Percentiles rank a stretch among this genome's conserved stretches.
Evolutionary conservation across 2,329 filamentous ascomycete genomes (phyloP).

Genomic region (Hypomyces rosellus): DNA sequence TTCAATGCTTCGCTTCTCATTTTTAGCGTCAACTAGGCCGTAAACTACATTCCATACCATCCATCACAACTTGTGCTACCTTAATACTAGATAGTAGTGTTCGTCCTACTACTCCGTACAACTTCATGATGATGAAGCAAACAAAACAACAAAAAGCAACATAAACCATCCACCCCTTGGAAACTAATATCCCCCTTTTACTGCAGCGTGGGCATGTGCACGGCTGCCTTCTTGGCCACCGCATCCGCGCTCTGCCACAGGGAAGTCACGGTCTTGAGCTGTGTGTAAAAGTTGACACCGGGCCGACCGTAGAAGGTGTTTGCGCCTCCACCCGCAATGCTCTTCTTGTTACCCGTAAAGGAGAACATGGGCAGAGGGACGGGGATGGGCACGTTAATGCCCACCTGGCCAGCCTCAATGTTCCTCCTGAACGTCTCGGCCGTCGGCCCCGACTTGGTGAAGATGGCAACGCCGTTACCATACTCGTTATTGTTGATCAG

Average conservation of each 20-base stretch:
- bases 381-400: conserved; percentile 77
- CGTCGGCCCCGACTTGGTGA: conserved; percentile 70
- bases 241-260: conserved; percentile 85
- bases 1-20: no score
- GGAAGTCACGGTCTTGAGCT: conserved; percentile 94
- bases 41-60: no score
- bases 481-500: conserved; percentile 83
- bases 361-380: conserved; percentile 66
- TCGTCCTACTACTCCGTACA: no score
- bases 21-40: no score
- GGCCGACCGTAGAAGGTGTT: conserved; percentile 95
- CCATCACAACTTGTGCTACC: no score
- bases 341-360: conserved; percentile 79
- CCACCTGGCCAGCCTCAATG: conserved; percentile 80
- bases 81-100: no score
- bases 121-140: no score
- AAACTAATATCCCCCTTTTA: not conserved
- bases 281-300: conserved; percentile 91
- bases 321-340: conserved; percentile 81
- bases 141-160: no score
- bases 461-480: conserved; percentile 80
- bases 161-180: no score
- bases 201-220: conserved; percentile 66
- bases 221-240: conserved; percentile 74
- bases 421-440: conserved; percentile 72